A percentile compares a stretch with the other conserved stretches of the same genome.
Evolutionary conservation across 129 eudicot genomes (phyloP).

Genomic region (Flaveria ramosissima): DNA sequence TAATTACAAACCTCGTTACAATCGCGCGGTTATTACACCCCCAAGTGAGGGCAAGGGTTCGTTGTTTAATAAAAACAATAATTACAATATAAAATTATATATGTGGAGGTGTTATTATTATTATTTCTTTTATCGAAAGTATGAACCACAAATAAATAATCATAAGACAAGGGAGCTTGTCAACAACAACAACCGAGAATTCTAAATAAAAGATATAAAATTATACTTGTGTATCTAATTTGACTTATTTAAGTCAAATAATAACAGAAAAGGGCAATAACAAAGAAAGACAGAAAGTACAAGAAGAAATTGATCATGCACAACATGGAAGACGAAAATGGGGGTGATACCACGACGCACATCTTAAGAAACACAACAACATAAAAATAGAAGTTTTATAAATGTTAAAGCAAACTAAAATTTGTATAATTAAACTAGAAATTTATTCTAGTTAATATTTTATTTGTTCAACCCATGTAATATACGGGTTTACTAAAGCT

Average conservation of each 20-base stretch:
- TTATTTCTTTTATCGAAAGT: too few relatives aligned
- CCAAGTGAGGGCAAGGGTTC: too few relatives aligned
- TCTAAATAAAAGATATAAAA: not conserved
- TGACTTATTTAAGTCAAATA: not conserved
- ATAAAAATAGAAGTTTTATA: not conserved
- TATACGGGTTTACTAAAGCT: too few relatives aligned
- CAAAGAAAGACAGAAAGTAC: not conserved
- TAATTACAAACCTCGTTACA: too few relatives aligned
- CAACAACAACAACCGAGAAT: not conserved
- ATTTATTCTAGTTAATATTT: too few relatives aligned
- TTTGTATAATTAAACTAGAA: too few relatives aligned
- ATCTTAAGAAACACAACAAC: not conserved
- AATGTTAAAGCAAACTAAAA: too few relatives aligned
- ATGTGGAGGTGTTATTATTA: too few relatives aligned
- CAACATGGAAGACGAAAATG: not conserved
- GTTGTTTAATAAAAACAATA: too few relatives aligned
- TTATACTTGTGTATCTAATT: not conserved
- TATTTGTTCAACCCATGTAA: too few relatives aligned
- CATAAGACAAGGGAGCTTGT: not conserved
- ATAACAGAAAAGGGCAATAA: not conserved
- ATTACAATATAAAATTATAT: too few relatives aligned
- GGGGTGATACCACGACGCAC: not conserved
- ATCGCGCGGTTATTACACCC: too few relatives aligned
- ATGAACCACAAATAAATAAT: not conserved
- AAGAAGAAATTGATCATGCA: not conserved